Percentiles rank a stretch among this genome's conserved stretches.
Conservation (phyloP, 257 asterid species). For the Ligustrum vulgare region DNA sequence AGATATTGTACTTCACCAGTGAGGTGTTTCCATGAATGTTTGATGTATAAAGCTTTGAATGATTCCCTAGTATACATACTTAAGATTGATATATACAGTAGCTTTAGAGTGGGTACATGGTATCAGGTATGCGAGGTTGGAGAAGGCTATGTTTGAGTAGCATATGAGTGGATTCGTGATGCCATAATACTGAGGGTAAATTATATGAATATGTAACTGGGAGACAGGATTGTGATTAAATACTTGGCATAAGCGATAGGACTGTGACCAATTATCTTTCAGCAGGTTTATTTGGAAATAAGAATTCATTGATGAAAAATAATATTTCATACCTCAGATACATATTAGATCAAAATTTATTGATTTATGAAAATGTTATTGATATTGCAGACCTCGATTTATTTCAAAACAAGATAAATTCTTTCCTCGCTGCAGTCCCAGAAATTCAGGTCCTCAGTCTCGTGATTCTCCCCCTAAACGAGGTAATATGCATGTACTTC, state of each 20-base stretch:
- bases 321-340: neutral
- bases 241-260: neutral
- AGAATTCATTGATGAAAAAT: neutral
- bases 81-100: neutral
- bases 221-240: neutral
- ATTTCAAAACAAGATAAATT: conserved; percentile 69
- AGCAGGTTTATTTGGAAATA: neutral
- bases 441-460: conserved; percentile 84
- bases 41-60: neutral
- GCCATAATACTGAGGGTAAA: neutral
- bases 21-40: neutral
- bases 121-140: neutral
- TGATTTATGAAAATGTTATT: conserved; percentile 1
- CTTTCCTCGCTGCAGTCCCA: conserved; percentile 64
- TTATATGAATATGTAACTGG: neutral
- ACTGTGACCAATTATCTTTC: neutral
- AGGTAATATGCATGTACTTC: conserved; percentile 46
- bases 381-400: conserved; percentile 51
- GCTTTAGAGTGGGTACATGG: neutral
- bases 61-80: neutral
- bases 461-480: conserved; percentile 95
- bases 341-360: neutral
- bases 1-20: neutral
- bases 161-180: conserved; percentile 12
- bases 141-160: conserved; percentile 4